Evolutionary conservation across 2,329 filamentous ascomycete genomes (phyloP), one percentile per base, ranked within the genome.

Genomic region (Aspergillus versicolor): DNA sequence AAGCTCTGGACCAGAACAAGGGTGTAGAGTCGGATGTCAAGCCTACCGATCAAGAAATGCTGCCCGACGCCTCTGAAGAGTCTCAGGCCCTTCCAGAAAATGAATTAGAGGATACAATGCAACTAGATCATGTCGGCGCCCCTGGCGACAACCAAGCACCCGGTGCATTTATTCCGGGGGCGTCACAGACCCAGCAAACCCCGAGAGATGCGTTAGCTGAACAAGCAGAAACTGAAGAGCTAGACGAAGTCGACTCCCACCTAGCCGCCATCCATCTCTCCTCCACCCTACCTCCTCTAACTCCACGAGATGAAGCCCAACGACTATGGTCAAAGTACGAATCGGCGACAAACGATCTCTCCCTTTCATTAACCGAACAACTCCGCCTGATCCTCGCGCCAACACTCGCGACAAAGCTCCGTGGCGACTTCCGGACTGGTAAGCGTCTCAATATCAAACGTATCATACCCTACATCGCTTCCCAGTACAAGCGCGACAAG

Each of bases 401-500:
- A 0, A 97, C 93, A 0, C 88, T 96, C 52, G 92, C 93, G 1
- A 97, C 94, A 38, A 99, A 97, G 70, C 89, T 99, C 61, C 92
- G 93, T 2, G 94, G 94, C 43, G 92, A 96, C 65, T 97, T 96
- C 83, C 90, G 94, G 65, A 99, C 94, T 0, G 94, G 94, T 61
- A 99, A 99, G 75, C 89, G 94, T 0, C 90, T 99, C 67, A 99
- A 97, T 76, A 96, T 99, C 80, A 97, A 97, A 77, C 91, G 93
- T 65, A 99, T 99, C 76, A 99, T 99, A 68, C 94, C 95, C 0
- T 99, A 99, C 78, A 97, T 99, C 66, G 94, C 95, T 1, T 97
- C 92, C 0, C 88, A 90, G 71, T 99, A 97, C 83, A 97, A 97
- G 81, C 90, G 94, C 59, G 94, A 99, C 84, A 99, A 99, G 82